These are phyloP conservation scores for Pyrenopolyporus hunteri DNA, from an alignment of 495 filamentous ascomycete species.

Conservation along the genomic window DNA sequence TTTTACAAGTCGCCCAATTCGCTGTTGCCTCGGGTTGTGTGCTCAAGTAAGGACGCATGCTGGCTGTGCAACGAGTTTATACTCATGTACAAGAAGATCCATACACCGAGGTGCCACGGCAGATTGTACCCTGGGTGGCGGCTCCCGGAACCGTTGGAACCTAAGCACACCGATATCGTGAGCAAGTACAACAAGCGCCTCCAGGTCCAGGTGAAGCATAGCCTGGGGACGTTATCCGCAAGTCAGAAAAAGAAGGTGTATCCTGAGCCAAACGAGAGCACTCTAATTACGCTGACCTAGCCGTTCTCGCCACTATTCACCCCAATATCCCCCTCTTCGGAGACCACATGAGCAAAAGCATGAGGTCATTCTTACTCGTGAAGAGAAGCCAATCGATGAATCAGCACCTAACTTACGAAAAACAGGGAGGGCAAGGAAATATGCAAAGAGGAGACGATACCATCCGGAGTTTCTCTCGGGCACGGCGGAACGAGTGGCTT, in stretches of 20 bases:
- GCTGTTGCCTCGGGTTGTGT: conserved; percentile 51
- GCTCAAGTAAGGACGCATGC: conserved; percentile 57
- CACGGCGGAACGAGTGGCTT: neutral
- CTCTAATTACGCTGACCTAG: conserved; percentile 26
- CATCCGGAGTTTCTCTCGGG: neutral
- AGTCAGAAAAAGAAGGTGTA: conserved; percentile 8
- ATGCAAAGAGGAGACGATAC: neutral
- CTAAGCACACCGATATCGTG: conserved; percentile 12
- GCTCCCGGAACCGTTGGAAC: conserved; percentile 22
- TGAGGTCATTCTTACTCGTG: neutral
- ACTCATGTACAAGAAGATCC: conserved; percentile 46
- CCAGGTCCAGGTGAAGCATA: neutral
- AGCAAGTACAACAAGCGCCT: conserved; percentile 29
- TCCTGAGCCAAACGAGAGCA: conserved; percentile 30
- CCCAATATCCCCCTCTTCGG: neutral
- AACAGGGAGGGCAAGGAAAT: neutral
- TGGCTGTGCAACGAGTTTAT: conserved; percentile 57
- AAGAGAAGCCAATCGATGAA: neutral
- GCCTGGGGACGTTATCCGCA: conserved; percentile 14
- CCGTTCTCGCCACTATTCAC: conserved; percentile 19
- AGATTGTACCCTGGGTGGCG: conserved; percentile 50
- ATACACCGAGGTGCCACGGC: conserved; percentile 50
- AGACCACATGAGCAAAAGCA: neutral
- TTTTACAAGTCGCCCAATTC: conserved; percentile 15
- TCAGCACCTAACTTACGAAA: neutral